Evolutionary conservation across 768 basidiomycete species (phyloP), one percentile per base, ranked within the genome.

Genomic region (Nevesoporus exiguus): DNA sequence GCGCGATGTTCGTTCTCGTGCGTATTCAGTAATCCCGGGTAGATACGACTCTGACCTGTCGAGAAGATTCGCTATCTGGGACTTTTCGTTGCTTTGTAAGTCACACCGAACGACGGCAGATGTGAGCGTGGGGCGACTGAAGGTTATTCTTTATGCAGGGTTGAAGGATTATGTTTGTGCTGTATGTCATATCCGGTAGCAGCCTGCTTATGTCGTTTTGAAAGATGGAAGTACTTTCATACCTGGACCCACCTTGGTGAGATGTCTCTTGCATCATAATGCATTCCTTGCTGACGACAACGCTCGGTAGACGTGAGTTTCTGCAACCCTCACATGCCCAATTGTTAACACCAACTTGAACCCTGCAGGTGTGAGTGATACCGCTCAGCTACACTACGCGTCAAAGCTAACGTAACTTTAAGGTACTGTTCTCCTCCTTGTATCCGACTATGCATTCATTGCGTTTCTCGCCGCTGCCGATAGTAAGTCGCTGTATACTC

Each of bases 401-500:
- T 8, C 2, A 30, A 11, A 13, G n/a, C 15, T 24, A 8, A 43
- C 19, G 21, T 22, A n/a, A 14, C 39, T 40, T 11, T 29, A 54
- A 65, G 63, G 63, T 27, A 55, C 37, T 7, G 45, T 39, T 7
- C 22, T 65, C 19, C 3, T 52, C 15, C 3, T 59, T 8, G 2
- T 27, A 7, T 13, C 3, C 3, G 1, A 3, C 1, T 54, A 46
- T 41, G 34, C 5, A 10, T 65, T 57, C 13, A 10, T 43, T 9
- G 2, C 59, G n/a, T 66, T 61, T n/a, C 55, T 67, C 29, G 56
- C 52, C 39, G 55, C 48, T 11, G 51, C 60, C 1, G 65, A 66
- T 19, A 19, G 65, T 66, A 37, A 58, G 65, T 66, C 11, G 4
- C 6, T 4, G 0, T 7, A 14, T 50, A 13, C 3, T n/a, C 21